A percentile compares a stretch with the other conserved stretches of the same genome.
phyloP scores from a whole-genome alignment of 768 basidiomycete species.

The Fibroporia radiculosa region DNA sequence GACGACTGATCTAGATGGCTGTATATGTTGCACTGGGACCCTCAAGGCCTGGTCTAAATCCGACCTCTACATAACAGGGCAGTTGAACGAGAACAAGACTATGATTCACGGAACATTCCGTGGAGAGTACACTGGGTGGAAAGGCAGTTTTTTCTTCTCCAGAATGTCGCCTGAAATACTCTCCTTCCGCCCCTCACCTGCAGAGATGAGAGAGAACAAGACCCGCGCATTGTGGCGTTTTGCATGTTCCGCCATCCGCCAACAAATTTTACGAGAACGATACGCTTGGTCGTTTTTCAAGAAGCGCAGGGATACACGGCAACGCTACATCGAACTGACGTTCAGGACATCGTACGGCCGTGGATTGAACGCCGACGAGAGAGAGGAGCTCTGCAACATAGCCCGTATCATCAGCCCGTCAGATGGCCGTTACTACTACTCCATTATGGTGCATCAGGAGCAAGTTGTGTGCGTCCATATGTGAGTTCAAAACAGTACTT shows the following conservation, averaged over 20 bases:
- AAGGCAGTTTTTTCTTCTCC: slow-evolving; percentile 23
- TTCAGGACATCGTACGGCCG: slow-evolving; percentile 16
- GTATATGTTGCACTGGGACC: no score
- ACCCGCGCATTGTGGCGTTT: slow-evolving; percentile 26
- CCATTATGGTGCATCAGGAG: slow-evolving; percentile 11
- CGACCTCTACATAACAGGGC: slow-evolving; percentile 15
- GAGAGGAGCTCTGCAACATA: slow-evolving; percentile 9
- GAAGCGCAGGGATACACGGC: slow-evolving; percentile 20
- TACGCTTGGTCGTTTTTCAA: slow-evolving; percentile 27
- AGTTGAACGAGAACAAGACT: slow-evolving; percentile 11
- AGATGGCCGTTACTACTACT: slow-evolving; percentile 18
- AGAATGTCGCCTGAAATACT: slow-evolving; percentile 20
- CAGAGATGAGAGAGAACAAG: slow-evolving; percentile 17
- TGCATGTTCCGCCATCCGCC: slow-evolving; percentile 19
- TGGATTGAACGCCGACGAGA: slow-evolving; percentile 10
- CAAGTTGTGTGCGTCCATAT: slow-evolving; percentile 17
- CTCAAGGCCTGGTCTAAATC: slow-evolving; percentile 6
- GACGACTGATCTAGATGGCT: neutral
- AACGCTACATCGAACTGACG: slow-evolving; percentile 22
- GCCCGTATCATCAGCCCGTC: slow-evolving; percentile 15
- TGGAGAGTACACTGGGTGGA: slow-evolving; percentile 8
- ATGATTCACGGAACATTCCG: slow-evolving; percentile 24
- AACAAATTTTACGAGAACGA: slow-evolving; percentile 15
- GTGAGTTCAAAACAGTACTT: slow-evolving; percentile 13
- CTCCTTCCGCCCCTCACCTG: slow-evolving; percentile 21